phyloP scores from a whole-genome alignment of 345 rosid species.

The Syzygium aromaticum region DNA sequence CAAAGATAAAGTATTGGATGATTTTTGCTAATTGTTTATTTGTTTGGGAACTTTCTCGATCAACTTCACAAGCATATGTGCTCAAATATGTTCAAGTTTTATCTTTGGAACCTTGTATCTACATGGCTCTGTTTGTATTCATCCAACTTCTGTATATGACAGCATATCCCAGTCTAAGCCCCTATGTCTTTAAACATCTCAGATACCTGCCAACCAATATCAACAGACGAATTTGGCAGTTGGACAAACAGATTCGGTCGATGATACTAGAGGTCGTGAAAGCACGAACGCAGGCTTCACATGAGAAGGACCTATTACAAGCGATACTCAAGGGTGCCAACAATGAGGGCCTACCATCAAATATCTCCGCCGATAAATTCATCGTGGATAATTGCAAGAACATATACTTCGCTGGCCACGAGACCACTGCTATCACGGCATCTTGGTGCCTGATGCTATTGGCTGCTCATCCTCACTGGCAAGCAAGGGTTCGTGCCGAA shows the following conservation, averaged over 20 bases:
- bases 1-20: not conserved
- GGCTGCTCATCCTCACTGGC: constrained; percentile 40
- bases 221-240: constrained; percentile 31
- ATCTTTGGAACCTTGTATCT: not conserved
- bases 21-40: not conserved
- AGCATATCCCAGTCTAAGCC: not conserved
- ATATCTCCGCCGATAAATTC: constrained; percentile 15
- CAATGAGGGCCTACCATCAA: not conserved
- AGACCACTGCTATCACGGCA: constrained; percentile 24
- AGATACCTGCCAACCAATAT: constrained; percentile 23
- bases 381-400: constrained; percentile 44
- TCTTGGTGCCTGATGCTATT: constrained; percentile 31
- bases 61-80: not conserved
- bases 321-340: constrained; percentile 22
- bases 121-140: not conserved
- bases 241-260: constrained; percentile 19
- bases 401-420: constrained; percentile 43
- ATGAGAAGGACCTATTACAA: constrained; percentile 30
- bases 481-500: constrained; percentile 31
- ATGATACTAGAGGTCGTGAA: constrained; percentile 19
- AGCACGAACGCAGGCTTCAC: not conserved
- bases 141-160: not conserved
- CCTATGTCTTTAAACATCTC: constrained; percentile 6
- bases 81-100: not conserved
- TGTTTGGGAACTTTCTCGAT: not conserved